Percentiles rank a stretch among this genome's conserved stretches.
phyloP scores from a whole-genome alignment of 2,329 filamentous ascomycete genomes.

The Fusarium udum region DNA sequence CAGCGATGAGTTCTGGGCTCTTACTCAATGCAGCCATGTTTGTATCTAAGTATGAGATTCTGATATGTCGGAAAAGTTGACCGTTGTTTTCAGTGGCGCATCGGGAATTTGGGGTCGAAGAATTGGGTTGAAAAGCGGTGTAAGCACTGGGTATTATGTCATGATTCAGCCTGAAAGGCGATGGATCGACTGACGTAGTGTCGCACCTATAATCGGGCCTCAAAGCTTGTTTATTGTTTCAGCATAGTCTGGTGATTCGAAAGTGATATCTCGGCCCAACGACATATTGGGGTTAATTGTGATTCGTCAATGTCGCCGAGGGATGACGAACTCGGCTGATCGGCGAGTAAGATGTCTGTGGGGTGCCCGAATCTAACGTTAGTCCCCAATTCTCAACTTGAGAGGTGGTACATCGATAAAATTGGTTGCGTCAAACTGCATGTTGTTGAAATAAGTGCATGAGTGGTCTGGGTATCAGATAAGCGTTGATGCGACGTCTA shows the following conservation, averaged over 20 bases:
- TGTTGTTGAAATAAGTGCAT: accelerated
- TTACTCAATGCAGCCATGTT: constrained; percentile 10
- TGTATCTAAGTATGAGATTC: background rate
- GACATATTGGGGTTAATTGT: background rate
- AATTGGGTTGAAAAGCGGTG: background rate
- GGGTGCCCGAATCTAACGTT: too few species aligned
- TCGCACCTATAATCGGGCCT: background rate
- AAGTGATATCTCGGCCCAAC: background rate
- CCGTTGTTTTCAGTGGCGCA: background rate
- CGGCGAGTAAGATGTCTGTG: background rate
- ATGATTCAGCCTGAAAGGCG: background rate
- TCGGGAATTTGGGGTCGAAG: background rate
- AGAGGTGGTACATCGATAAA: background rate
- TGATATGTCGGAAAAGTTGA: background rate
- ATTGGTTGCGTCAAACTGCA: accelerated
- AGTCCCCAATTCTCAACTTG: too few species aligned
- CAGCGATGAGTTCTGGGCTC: background rate
- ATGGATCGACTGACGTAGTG: background rate
- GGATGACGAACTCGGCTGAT: background rate
- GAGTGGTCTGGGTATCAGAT: accelerated
- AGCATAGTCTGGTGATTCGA: background rate
- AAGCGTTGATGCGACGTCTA: background rate
- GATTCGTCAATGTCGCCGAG: background rate
- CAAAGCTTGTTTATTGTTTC: background rate
- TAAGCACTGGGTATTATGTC: background rate